Conservation (phyloP, 148 eudicot genomes). For the Linanthus parryae region DNA sequence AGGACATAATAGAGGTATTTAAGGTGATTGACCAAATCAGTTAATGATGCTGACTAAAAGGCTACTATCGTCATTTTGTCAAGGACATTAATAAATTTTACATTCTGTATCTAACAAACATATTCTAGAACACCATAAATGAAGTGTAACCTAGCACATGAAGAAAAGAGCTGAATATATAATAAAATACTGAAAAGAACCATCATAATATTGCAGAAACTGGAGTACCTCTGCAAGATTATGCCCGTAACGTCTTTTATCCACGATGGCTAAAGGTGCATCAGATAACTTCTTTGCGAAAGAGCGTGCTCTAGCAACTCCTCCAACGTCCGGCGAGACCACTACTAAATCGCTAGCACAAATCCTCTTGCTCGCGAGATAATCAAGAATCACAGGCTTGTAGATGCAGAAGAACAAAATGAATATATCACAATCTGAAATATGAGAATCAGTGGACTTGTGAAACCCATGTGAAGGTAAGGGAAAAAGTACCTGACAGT, state of each 20-base stretch:
- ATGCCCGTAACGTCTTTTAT: conserved; percentile 95
- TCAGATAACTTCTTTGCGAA: conserved; percentile 93
- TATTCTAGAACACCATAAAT: too few species aligned
- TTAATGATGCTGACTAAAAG: too few species aligned
- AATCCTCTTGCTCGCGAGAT: conserved; percentile 88
- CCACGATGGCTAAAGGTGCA: conserved; percentile 97
- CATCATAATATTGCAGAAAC: background rate
- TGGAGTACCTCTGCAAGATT: conserved; percentile 79
- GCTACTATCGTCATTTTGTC: too few species aligned
- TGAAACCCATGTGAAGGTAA: conserved; percentile 1
- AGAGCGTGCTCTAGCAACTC: conserved; percentile 96
- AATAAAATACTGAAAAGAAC: too few species aligned
- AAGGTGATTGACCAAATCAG: too few species aligned
- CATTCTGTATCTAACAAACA: too few species aligned
- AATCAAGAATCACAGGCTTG: conserved; percentile 94
- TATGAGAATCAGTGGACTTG: too few species aligned
- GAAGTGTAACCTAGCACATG: too few species aligned
- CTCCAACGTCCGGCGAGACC: conserved; percentile 98
- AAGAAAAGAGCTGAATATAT: too few species aligned
- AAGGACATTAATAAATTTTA: too few species aligned
- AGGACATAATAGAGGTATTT: too few species aligned
- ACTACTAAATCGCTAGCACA: conserved; percentile 77
- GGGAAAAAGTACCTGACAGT: conserved; percentile 59
- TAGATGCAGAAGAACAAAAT: conserved; percentile 13
- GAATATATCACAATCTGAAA: background rate